A percentile compares a stretch with the other conserved stretches of the same genome.
Conservation (phyloP, 139 green algal species). For the Chlamydomonas urium region DNA sequence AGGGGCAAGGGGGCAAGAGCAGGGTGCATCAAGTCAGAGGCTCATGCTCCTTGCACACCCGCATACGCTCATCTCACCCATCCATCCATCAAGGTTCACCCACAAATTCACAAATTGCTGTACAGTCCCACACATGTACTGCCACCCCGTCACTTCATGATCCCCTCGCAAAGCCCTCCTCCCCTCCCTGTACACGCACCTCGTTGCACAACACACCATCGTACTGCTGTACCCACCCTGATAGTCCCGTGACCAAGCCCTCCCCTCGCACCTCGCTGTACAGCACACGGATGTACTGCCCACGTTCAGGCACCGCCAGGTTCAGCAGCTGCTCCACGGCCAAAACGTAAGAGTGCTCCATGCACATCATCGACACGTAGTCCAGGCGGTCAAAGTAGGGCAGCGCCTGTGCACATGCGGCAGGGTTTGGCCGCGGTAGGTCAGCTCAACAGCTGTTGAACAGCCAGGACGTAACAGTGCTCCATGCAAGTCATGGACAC, state of each 20-base stretch:
- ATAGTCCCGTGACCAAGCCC: too few relatives aligned
- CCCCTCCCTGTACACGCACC: too few relatives aligned
- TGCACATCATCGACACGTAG: slow-evolving; percentile 88
- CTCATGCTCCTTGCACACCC: too few relatives aligned
- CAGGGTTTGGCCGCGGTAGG: neutral
- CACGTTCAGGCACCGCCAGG: slow-evolving; percentile 41
- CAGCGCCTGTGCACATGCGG: slow-evolving; percentile 51
- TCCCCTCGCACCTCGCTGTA: slow-evolving; percentile 43
- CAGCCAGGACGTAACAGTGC: slow-evolving; percentile 76
- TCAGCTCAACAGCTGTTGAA: slow-evolving; percentile 59
- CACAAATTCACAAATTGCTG: too few relatives aligned
- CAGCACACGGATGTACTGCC: slow-evolving; percentile 82
- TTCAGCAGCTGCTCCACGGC: slow-evolving; percentile 66
- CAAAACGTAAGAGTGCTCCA: slow-evolving; percentile 83
- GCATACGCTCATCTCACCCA: too few relatives aligned
- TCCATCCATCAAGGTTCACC: too few relatives aligned
- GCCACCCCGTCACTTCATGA: slow-evolving; percentile 5
- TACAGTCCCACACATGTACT: too few relatives aligned
- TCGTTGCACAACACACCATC: too few relatives aligned
- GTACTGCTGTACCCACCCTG: neutral
- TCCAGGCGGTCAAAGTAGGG: slow-evolving; percentile 89
- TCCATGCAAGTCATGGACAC: slow-evolving; percentile 89
- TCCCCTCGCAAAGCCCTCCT: too few relatives aligned
- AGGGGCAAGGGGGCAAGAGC: too few relatives aligned
- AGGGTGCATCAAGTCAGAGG: too few relatives aligned